phyloP scores from a whole-genome alignment of 2,329 filamentous ascomycete species.

The Colletotrichum plurivorum region DNA sequence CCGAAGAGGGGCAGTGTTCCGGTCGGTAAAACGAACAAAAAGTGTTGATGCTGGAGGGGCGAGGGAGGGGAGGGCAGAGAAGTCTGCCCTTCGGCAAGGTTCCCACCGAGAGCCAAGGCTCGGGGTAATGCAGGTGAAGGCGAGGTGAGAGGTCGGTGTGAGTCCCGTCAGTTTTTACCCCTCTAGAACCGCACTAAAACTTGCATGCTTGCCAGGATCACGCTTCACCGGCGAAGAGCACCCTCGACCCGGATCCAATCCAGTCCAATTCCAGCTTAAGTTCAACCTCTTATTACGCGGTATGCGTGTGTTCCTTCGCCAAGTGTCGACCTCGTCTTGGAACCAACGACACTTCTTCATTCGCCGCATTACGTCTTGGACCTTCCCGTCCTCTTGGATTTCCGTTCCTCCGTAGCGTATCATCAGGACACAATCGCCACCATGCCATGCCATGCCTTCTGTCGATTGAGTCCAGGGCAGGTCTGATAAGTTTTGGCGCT shows the following conservation, averaged over 20 bases:
- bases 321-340: slow-evolving; percentile 1
- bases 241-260: not conserved
- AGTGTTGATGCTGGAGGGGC: not conserved
- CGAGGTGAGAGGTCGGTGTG: slow-evolving; percentile 31
- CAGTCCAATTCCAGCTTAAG: too few relatives aligned
- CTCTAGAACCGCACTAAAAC: not conserved
- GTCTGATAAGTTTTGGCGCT: slow-evolving; percentile 13
- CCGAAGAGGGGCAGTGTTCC: slow-evolving; percentile 11
- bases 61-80: not conserved
- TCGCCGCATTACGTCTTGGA: not conserved
- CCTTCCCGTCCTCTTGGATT: slow-evolving; percentile 11
- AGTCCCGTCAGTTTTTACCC: not conserved
- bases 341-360: slow-evolving; percentile 16
- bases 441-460: not conserved
- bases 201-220: not conserved
- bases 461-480: not conserved
- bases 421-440: not conserved
- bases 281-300: too few relatives aligned
- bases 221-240: not conserved
- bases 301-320: not conserved
- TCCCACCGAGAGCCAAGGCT: slow-evolving; percentile 17
- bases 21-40: slow-evolving; percentile 1
- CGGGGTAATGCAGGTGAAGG: slow-evolving; percentile 15
- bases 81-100: slow-evolving; percentile 20
- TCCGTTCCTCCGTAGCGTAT: slow-evolving; percentile 29